Percentiles rank a stretch among this genome's conserved stretches.
These are phyloP conservation scores for Graphilbum fragrans DNA, from an alignment of 2,329 filamentous ascomycete species.

Conservation along the genomic window DNA sequence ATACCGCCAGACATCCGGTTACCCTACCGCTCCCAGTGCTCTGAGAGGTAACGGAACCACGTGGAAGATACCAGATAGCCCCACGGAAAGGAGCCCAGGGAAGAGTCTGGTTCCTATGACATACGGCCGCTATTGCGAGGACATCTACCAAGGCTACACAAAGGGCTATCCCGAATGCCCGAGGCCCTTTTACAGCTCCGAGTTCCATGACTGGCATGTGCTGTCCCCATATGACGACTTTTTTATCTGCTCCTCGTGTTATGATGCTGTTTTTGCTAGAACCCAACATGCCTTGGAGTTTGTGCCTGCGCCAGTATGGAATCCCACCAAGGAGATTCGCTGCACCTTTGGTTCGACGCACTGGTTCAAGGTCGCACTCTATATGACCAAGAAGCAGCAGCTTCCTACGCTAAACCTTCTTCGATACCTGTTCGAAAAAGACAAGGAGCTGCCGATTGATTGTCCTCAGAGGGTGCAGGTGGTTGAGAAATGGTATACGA, in stretches of 20 bases:
- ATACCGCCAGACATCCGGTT: not conserved
- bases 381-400: slow-evolving; percentile 62
- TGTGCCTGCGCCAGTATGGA: slow-evolving; percentile 43
- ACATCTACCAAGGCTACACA: slow-evolving; percentile 28
- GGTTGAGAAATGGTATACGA: slow-evolving; percentile 60
- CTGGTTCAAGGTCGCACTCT: slow-evolving; percentile 78
- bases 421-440: slow-evolving; percentile 48
- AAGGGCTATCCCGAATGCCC: slow-evolving; percentile 55
- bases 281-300: slow-evolving; percentile 60
- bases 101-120: slow-evolving; percentile 8
- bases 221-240: slow-evolving; percentile 60
- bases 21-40: not conserved
- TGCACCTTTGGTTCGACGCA: slow-evolving; percentile 70
- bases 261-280: slow-evolving; percentile 53
- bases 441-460: slow-evolving; percentile 41
- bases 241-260: slow-evolving; percentile 75
- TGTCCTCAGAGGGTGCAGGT: slow-evolving; percentile 46
- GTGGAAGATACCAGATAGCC: not conserved
- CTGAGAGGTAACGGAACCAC: not conserved
- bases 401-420: slow-evolving; percentile 56
- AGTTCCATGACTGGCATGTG: slow-evolving; percentile 56
- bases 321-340: slow-evolving; percentile 43
- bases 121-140: slow-evolving; percentile 43
- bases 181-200: slow-evolving; percentile 46
- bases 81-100: slow-evolving; percentile 4